Base-by-base conservation (phyloP, 306 rosid species). In the Luffa aegyptiaca region DNA sequence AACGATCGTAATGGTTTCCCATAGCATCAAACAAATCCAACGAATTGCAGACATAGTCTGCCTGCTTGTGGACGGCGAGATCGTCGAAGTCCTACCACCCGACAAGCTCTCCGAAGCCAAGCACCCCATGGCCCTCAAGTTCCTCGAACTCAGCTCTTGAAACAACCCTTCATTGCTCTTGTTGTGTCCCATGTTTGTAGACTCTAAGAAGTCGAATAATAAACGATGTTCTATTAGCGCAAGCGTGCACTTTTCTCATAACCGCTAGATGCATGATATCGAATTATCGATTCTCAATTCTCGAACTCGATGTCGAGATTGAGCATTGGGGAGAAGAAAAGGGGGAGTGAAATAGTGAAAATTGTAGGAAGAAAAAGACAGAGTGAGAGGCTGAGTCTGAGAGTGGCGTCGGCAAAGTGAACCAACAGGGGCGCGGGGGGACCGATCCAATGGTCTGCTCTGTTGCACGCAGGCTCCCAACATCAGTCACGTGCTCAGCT, bases 1-100 rank as follows among this genome's bases (percentile, higher is more conserved):
- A 82, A 95, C 98, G 21, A 84, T 88, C 41, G 80, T 95, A 69
- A 86, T 95, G 81, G 98, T 95, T 44, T 95, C 97, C 51, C 96
- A 92, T 59, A 92, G 96, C 92, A 86, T 95, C 86, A 95, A 92
- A 76, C 97, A 91, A 56, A 92, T 95, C 49, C 97, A 91, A 83
- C 89, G 97, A 83, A 85, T 95, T 63, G 98, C 97, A 48, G 93
- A 95, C 80, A 13, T 92, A 8, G 97, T 90, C 20, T 95, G 97
- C 78, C 88, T 95, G 44, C 89, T 95, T 17, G 98, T 95, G 44
- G 84, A 91, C 39, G 97, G 98, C 42, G 88, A 91, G 83, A 83
- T 95, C 75, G 98, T 91, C 46, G 93, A 95, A 83, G 88, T 90
- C 65, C 80, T 95, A 1, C 83, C 84, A 61, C 96, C 97, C 79